Base-by-base conservation (phyloP, 2,329 filamentous ascomycete species). In the Venturia pyrina region DNA sequence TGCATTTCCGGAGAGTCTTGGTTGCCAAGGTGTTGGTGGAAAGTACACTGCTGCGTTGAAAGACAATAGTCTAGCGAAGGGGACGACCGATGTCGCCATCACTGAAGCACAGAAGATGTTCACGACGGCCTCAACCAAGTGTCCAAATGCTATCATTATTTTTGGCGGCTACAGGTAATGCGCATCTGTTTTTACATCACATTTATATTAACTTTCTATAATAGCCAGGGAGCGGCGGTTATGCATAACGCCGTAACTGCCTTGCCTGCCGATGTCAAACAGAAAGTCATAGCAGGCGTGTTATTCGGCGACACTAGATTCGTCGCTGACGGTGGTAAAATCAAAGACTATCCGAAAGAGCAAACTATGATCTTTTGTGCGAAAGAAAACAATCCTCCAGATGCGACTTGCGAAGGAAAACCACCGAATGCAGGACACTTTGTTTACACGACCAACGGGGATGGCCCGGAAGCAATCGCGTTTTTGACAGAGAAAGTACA, bases 341-440 rank as follows among this genome's bases (percentile, higher is more conserved):
- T 64, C 32, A 53, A 53, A 15, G 69, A 72, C 40, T 80, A 78
- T 69, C 75, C 76, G 21, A 69, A 72, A 50, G 73, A 72, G 2
- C 78, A 82, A 69, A 75, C 77, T 5, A 77, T 81, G 70, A 79
- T 81, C 24, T 78, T 80, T 44, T 85, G 83, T 66, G 77, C 80
- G 5, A 53, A 53, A 8, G 62, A 64, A 41, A 63, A 63, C 8
- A 63, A 63, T 48, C 41, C 62, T 28, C 62, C 62, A 15, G 62
- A 64, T 17, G 19, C 24, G 24, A 15, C 43, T 7, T 64, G 62
- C 40, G 62, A 37, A 6, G 62, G 62, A 3, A 64, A 64, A 21
- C 24, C 15, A 21, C 43, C 62, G 2, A 64, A 64, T 53, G 41
- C 43, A 19, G 62, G 41, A 15, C 62, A 64, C 19, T 53, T 64